Evolutionary conservation across 108 stramenopile genomes (phyloP).

Genomic region (Nitzschia sp.): DNA sequence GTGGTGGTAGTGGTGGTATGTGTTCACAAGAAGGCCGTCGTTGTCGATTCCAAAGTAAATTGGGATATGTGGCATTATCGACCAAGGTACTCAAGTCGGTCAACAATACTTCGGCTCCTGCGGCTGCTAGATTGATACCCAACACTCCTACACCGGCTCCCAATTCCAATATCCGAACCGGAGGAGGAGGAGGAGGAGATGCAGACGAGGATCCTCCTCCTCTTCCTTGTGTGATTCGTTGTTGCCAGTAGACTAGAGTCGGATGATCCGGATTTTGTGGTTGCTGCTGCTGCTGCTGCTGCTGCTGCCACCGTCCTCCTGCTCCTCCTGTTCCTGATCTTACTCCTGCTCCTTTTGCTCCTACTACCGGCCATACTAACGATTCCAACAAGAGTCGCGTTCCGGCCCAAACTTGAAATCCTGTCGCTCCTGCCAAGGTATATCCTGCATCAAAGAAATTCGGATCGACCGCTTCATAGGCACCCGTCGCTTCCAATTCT

Average conservation of each 20-base stretch:
- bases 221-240: constrained; percentile 23
- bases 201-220: neutral
- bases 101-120: constrained; percentile 50
- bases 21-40: too few relatives aligned
- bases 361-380: constrained; percentile 30
- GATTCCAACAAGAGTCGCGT: constrained; percentile 59
- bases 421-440: constrained; percentile 64
- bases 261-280: neutral
- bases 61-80: constrained; percentile 50
- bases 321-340: too few relatives aligned
- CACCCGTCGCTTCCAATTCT: constrained; percentile 33
- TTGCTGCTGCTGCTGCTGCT: too few relatives aligned
- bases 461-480: constrained; percentile 47
- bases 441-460: constrained; percentile 69
- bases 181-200: too few relatives aligned
- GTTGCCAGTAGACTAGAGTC: constrained; percentile 29
- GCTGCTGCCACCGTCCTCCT: too few relatives aligned
- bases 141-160: constrained; percentile 70
- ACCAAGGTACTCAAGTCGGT: constrained; percentile 70
- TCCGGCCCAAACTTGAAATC: constrained; percentile 73
- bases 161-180: constrained; percentile 45
- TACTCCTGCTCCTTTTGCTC: neutral
- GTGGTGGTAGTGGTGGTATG: too few relatives aligned
- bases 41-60: constrained; percentile 43
- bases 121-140: constrained; percentile 48